Evolutionary conservation across 768 basidiomycete species (phyloP).

Genomic region (Polyporus arcularius): DNA sequence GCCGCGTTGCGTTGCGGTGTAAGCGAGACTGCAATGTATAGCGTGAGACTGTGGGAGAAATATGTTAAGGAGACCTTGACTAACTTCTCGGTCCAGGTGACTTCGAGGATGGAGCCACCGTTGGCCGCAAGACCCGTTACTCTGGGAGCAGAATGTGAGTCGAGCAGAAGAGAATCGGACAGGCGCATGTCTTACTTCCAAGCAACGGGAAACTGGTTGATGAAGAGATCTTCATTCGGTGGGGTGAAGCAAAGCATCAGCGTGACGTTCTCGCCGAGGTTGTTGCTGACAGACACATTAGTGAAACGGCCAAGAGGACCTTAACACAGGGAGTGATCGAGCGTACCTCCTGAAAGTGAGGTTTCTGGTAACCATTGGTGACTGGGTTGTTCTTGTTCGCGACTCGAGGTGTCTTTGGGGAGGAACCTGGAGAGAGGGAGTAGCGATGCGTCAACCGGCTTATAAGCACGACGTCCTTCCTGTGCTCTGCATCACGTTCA

Average conservation of each 20-base stretch:
- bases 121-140: not conserved
- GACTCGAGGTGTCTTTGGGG: no score
- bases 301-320: not conserved
- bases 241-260: not conserved
- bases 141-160: not conserved
- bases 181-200: not conserved
- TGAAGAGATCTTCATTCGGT: not conserved
- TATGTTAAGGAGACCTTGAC: not conserved
- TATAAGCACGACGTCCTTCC: no score
- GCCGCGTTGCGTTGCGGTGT: not conserved
- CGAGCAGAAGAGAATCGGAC: not conserved
- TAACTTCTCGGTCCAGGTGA: constrained; percentile 2
- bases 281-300: not conserved
- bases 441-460: no score
- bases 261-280: not conserved
- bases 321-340: no score
- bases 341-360: no score
- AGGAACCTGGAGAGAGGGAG: no score
- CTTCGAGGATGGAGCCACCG: constrained; percentile 2
- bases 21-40: not conserved
- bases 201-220: not conserved
- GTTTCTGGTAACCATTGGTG: no score
- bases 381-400: no score
- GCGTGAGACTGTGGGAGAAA: not conserved
- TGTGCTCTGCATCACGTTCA: no score